Evolutionary conservation across 2,329 filamentous ascomycete genomes (phyloP).

Genomic region (Capronia americana): DNA sequence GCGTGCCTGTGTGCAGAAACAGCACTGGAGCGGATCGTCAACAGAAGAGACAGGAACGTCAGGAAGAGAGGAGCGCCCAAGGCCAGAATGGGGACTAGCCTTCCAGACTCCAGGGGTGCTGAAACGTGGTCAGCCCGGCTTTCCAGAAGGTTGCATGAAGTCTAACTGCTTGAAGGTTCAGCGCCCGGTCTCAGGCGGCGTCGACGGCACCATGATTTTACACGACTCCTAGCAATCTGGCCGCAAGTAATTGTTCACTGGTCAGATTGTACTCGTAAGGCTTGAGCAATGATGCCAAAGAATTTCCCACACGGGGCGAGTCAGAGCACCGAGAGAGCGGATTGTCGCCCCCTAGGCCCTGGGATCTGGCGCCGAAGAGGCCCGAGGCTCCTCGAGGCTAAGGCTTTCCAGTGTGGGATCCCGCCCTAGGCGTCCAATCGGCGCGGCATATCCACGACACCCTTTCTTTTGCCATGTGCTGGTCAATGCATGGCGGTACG

Average conservation of each 20-base stretch:
- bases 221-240: neutral
- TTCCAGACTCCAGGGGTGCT: slow-evolving; percentile 1
- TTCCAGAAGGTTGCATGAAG: neutral
- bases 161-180: slow-evolving; percentile 5
- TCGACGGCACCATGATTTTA: neutral
- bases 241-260: neutral
- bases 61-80: too few relatives aligned
- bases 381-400: neutral
- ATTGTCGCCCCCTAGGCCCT: too few relatives aligned
- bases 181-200: neutral
- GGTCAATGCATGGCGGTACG: neutral
- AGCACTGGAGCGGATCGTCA: neutral
- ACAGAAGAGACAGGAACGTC: neutral
- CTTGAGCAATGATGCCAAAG: neutral
- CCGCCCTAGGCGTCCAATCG: neutral
- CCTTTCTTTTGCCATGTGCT: slow-evolving; percentile 7
- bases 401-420: neutral
- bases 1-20: too few relatives aligned
- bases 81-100: too few relatives aligned
- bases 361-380: neutral
- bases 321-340: neutral
- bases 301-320: neutral
- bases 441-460: neutral
- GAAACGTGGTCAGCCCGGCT: slow-evolving; percentile 27
- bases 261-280: neutral